Percentiles rank a stretch among this genome's conserved stretches.
Conservation (phyloP, 176 grass and related monocot genomes). For the Echinochloa phyllopogon region DNA sequence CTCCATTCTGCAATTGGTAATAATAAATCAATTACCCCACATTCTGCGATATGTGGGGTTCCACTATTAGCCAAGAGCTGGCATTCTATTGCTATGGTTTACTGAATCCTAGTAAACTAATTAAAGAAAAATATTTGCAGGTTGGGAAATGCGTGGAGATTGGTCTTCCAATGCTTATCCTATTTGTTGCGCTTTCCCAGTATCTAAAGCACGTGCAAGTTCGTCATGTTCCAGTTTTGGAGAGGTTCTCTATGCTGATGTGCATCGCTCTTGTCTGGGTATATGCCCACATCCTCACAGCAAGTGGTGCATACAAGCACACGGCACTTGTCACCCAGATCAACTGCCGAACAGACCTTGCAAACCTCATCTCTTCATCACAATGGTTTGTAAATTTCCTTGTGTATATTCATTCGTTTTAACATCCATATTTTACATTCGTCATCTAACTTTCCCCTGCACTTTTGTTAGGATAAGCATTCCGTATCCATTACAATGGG, state of each 20-base stretch:
- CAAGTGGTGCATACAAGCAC: slow-evolving; percentile 80
- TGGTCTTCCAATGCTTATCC: slow-evolving; percentile 84
- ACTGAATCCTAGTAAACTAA: slow-evolving; percentile 21
- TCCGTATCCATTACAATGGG: slow-evolving; percentile 95
- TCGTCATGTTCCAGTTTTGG: slow-evolving; percentile 65
- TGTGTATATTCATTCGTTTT: slow-evolving; percentile 30
- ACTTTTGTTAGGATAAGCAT: slow-evolving; percentile 82
- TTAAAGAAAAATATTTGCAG: slow-evolving; percentile 48
- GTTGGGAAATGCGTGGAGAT: slow-evolving; percentile 94
- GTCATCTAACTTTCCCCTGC: background rate
- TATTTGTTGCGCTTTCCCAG: slow-evolving; percentile 83
- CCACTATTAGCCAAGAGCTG: background rate
- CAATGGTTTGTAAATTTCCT: slow-evolving; percentile 57
- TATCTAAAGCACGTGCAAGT: slow-evolving; percentile 81
- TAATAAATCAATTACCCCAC: background rate
- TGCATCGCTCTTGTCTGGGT: slow-evolving; percentile 83
- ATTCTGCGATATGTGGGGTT: background rate
- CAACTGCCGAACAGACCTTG: slow-evolving; percentile 77
- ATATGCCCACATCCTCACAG: slow-evolving; percentile 89
- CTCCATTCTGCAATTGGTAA: background rate
- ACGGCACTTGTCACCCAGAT: slow-evolving; percentile 71
- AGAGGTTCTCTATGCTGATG: slow-evolving; percentile 85
- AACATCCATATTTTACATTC: background rate
- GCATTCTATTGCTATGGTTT: slow-evolving; percentile 15
- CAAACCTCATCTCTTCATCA: slow-evolving; percentile 89